Evolutionary conservation across 1,139 yeast species (phyloP).

Genomic region (Pichia sp.): DNA sequence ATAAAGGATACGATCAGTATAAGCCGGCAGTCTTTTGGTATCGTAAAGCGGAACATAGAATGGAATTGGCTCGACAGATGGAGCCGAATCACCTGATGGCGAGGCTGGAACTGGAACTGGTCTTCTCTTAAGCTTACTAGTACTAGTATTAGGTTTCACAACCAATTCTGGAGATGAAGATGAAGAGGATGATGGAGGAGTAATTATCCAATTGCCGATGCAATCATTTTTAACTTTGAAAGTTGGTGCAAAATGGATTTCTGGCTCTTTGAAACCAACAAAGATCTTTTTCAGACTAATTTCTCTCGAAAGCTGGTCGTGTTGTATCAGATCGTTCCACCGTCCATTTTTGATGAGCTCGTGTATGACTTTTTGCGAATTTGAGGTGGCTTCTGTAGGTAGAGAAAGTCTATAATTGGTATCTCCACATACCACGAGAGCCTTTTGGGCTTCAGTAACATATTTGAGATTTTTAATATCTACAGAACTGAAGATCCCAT

Average conservation of each 20-base stretch:
- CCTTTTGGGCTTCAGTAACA: slow-evolving; percentile 14
- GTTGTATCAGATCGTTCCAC: slow-evolving; percentile 45
- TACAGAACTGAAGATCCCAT: slow-evolving; percentile 28
- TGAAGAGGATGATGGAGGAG: slow-evolving; percentile 6
- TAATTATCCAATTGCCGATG: slow-evolving; percentile 10
- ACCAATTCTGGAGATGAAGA: background rate
- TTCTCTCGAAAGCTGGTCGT: slow-evolving; percentile 57
- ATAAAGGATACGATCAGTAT: slow-evolving; percentile 68
- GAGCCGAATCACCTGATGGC: background rate
- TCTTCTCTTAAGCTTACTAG: slow-evolving; percentile 5
- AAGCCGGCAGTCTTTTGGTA: slow-evolving; percentile 64
- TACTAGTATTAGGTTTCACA: background rate
- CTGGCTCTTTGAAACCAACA: slow-evolving; percentile 59
- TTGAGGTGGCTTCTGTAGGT: slow-evolving; percentile 22
- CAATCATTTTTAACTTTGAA: slow-evolving; percentile 53
- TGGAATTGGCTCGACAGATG: slow-evolving; percentile 33
- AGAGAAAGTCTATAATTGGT: slow-evolving; percentile 54
- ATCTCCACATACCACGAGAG: slow-evolving; percentile 63
- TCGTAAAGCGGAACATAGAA: slow-evolving; percentile 39
- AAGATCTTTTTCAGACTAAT: slow-evolving; percentile 52
- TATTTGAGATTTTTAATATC: slow-evolving; percentile 15
- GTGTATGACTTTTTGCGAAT: slow-evolving; percentile 11
- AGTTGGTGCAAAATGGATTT: slow-evolving; percentile 68
- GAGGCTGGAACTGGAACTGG: slow-evolving; percentile 7
- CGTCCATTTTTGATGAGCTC: slow-evolving; percentile 8